Base-by-base conservation (phyloP, 2,329 filamentous ascomycete species). In the Diaporthe citri region DNA sequence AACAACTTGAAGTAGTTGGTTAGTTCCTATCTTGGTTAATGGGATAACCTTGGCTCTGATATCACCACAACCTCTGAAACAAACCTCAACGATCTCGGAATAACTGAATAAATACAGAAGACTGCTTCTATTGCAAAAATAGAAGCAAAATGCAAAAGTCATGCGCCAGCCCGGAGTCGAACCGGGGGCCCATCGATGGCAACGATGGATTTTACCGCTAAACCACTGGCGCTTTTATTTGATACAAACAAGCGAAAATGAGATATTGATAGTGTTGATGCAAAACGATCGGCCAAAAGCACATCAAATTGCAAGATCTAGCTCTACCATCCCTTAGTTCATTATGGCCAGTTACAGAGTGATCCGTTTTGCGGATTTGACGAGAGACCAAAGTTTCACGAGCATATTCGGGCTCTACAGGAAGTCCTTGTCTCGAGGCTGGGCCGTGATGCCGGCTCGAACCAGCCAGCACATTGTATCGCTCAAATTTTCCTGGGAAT, bases 161-260 rank as follows among this genome's bases (percentile, higher is more conserved):
- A 8, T 72, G 69, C 69, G 69, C 55, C 55, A 72, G 57, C 69
- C 69, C 69, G 69, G 69, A 72, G 57, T 72, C 69, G 69, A 72
- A 72, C 69, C 69, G 69, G 69, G 69, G 69, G 69, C 69, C 69
- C 69, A 72, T 72, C 69, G 69, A 72, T 59, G 55, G 55, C 55
- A 72, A 57, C 57, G 70, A 72, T 72, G 70, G 64, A 72, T 72
- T 59, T 60, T 72, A 59, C 72, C 64, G 67, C 72, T 74, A 70
- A 69, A 62, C 43, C 72, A 62, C 46, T 71, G 64, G 66, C 72
- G 52, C 69, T 39, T 36, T 43, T 36, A 34, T 31, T 31, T 31
- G 31, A 31, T 31, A 5, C 41, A 39, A 9, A 9, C n/a, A 12
- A 39, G 12, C 36, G 2, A 5, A 39, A 12, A 2, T 10, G 2